phyloP scores from a whole-genome alignment of 2,329 filamentous ascomycete species.

The Bipolaris cookei region DNA sequence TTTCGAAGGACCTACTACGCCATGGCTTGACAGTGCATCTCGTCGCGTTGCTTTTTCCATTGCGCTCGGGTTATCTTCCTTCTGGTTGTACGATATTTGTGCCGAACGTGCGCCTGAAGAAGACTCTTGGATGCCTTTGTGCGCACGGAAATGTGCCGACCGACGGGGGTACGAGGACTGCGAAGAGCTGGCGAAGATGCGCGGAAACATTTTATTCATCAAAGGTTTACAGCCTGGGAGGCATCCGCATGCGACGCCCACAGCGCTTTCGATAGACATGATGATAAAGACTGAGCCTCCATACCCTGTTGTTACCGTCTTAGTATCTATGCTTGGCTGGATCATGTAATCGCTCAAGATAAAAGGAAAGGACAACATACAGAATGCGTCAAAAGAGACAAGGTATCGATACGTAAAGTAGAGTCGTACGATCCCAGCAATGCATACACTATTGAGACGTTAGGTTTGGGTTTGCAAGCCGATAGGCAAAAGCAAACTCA shows the following conservation, averaged over 20 bases:
- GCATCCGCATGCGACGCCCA: constrained; percentile 43
- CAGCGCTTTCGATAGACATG: constrained; percentile 35
- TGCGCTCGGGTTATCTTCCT: background rate
- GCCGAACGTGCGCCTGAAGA: constrained; percentile 3
- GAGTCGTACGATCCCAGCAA: constrained; percentile 39
- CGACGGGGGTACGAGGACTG: constrained; percentile 14
- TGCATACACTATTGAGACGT: constrained; percentile 37
- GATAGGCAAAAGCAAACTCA: constrained; percentile 3
- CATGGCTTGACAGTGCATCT: background rate
- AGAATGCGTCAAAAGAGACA: constrained; percentile 35
- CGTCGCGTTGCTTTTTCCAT: background rate
- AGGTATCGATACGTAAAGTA: constrained; percentile 40
- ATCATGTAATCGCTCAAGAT: background rate
- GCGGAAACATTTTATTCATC: constrained; percentile 34
- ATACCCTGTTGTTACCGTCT: constrained; percentile 23
- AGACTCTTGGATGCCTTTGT: background rate
- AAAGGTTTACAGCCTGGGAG: constrained; percentile 44
- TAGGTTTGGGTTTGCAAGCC: constrained; percentile 18
- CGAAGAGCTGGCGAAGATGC: constrained; percentile 29
- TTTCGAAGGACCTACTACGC: background rate
- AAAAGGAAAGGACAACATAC: constrained; percentile 16
- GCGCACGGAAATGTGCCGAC: constrained; percentile 5
- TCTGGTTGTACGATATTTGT: constrained; percentile 5
- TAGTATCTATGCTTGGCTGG: background rate
- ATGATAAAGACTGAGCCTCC: constrained; percentile 37